Base-by-base conservation (phyloP, 148 eudicot species). In the Beta vulgaris region DNA sequence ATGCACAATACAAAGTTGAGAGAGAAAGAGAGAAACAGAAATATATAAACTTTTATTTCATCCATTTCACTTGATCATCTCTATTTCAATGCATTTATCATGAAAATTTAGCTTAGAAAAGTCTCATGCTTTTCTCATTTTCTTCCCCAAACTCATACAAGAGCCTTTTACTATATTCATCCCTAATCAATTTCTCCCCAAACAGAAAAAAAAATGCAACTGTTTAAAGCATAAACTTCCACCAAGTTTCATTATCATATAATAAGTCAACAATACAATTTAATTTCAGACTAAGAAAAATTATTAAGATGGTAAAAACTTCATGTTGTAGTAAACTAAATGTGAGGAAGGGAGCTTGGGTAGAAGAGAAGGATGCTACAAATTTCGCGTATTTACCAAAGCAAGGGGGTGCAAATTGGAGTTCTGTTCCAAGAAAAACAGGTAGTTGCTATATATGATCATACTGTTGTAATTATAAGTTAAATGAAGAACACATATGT, bases 51-150 rank as follows among this genome's bases (percentile, higher is more conserved):
- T 23, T 68, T 51, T 42, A 40, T 61, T 71, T 61, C 68, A 61
- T 74, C 76, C 68, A 75, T 70, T 77, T 64, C 60, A 68, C 68
- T 68, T 78, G 76, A 76, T 62, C 73, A 63, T 84, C 72, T 73
- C 32, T 54, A 81, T 68, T 57, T 73, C 78, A 68, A 75, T 71
- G 71, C 83, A 63, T 64, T 48, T 51, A 63, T 86, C 92, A 83
- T 87, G 89, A 78, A 73, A 65, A 42, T 76, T 76, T 73, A 84
- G 79, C 71, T 84, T 77, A 77, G 70, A 71, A 48, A 15, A 73
- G 43, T 15, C n/a, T 67, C 97, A 92, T 73, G 87, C 98, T 76
- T 86, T 92, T 78, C 83, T 82, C 76, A 86, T 88, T 82, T 77
- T 53, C 49, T 60, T 53, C 16, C 64, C 37, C 76, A n/a, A n/a